Conservation (phyloP, 2,329 filamentous ascomycete species). For the Ambrosiella beaveri region DNA sequence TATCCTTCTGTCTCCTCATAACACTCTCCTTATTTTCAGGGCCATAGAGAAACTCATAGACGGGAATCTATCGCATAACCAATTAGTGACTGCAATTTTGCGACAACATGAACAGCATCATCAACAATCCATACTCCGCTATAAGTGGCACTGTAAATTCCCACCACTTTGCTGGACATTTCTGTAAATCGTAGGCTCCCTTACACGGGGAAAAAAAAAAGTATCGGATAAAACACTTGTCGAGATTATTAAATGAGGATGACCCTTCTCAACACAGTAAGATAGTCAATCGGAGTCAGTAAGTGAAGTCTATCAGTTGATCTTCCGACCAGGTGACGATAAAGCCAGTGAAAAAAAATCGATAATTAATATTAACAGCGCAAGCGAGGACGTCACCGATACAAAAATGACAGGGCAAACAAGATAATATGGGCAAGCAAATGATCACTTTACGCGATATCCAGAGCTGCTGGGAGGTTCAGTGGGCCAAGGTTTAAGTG, state of each 20-base stretch:
- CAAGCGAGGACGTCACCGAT: neutral
- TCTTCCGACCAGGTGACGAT: neutral
- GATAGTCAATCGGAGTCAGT: no score
- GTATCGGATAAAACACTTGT: no score
- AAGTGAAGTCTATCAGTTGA: neutral
- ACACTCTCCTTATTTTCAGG: slow-evolving; percentile 68
- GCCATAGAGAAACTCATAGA: slow-evolving; percentile 83
- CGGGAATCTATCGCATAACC: slow-evolving; percentile 51
- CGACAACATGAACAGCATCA: neutral
- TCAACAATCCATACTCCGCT: slow-evolving; percentile 40
- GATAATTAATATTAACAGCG: neutral
- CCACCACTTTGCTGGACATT: slow-evolving; percentile 3
- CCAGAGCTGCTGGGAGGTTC: neutral
- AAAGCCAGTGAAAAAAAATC: neutral
- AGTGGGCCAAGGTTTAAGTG: neutral
- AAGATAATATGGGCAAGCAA: neutral
- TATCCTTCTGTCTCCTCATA: slow-evolving; percentile 81
- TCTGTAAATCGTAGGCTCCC: no score
- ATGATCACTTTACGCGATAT: neutral
- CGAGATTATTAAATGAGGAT: no score
- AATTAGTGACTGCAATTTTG: neutral
- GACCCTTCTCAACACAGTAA: no score
- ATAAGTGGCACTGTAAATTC: slow-evolving; percentile 52
- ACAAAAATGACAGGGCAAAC: neutral
- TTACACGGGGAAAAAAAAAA: no score